Evolutionary conservation across 2,329 filamentous ascomycete species (phyloP).

Genomic region (Ophiognomonia clavigignenti-juglandacearum): DNA sequence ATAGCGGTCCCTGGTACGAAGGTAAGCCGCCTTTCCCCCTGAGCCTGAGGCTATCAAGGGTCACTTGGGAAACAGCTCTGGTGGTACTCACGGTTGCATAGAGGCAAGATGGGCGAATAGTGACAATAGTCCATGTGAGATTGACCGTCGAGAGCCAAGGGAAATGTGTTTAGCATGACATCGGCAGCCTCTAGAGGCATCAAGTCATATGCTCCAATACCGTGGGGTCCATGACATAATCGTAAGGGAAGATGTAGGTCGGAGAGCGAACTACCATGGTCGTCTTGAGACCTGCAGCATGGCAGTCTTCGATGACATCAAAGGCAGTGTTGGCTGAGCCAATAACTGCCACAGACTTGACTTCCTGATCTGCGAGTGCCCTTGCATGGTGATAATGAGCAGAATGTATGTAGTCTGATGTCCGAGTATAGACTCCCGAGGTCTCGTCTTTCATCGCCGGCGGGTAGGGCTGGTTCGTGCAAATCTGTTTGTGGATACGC

Average conservation of each 20-base stretch:
- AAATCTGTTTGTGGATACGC: too few species aligned
- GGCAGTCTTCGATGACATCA: constrained; percentile 31
- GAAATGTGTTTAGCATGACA: constrained; percentile 16
- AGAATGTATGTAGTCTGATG: constrained; percentile 36
- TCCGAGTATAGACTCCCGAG: constrained; percentile 38
- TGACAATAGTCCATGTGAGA: constrained; percentile 21
- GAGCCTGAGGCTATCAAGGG: too few species aligned
- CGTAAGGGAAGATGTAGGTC: constrained; percentile 29
- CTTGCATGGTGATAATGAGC: constrained; percentile 35
- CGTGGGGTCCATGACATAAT: constrained; percentile 23
- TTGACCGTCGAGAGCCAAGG: constrained; percentile 20
- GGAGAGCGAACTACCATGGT: constrained; percentile 31
- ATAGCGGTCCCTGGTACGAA: constrained; percentile 25
- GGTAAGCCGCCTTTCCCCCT: too few species aligned
- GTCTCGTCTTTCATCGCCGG: constrained; percentile 34
- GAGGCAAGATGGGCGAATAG: constrained; percentile 21
- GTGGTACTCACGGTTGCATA: constrained; percentile 20
- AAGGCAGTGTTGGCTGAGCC: constrained; percentile 38
- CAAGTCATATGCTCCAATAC: constrained; percentile 26
- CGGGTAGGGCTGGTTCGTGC: constrained; percentile 32
- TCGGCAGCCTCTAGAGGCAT: constrained; percentile 21
- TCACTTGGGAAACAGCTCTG: too few species aligned
- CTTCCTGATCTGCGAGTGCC: constrained; percentile 17
- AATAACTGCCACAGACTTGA: constrained; percentile 26
- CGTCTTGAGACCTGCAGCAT: constrained; percentile 24